Conservation (phyloP, 2,329 filamentous ascomycete species). For the Chrysoporthe deuterocubensis region DNA sequence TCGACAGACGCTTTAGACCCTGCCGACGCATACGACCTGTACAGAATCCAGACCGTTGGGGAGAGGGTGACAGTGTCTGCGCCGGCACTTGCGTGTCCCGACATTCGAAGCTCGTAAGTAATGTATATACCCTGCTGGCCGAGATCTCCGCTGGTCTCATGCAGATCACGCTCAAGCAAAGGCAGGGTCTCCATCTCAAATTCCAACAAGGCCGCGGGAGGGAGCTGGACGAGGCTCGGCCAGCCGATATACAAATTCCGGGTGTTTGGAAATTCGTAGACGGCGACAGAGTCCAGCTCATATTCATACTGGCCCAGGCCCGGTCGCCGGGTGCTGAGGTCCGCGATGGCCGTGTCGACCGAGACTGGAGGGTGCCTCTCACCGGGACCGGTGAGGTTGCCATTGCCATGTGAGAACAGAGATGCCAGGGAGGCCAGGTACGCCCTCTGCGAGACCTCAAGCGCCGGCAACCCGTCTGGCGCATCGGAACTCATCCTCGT, state of each 20-base stretch:
- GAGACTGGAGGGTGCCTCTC: neutral
- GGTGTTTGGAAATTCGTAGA: slow-evolving; percentile 13
- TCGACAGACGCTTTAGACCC: slow-evolving; percentile 4
- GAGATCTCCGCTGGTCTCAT: slow-evolving; percentile 15
- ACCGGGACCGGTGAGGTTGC: neutral
- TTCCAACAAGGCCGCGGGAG: slow-evolving; percentile 20
- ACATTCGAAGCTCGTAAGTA: slow-evolving; percentile 26
- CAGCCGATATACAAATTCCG: slow-evolving; percentile 20
- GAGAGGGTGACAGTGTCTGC: slow-evolving; percentile 11
- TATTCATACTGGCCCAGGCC: slow-evolving; percentile 11
- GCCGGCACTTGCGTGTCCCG: slow-evolving; percentile 4
- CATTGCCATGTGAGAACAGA: slow-evolving; percentile 10
- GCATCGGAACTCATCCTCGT: neutral
- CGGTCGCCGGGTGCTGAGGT: neutral
- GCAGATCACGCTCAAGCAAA: slow-evolving; percentile 21
- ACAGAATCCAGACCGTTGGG: slow-evolving; percentile 24
- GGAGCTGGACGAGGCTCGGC: slow-evolving; percentile 13
- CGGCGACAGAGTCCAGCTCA: slow-evolving; percentile 5
- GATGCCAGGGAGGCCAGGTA: slow-evolving; percentile 22
- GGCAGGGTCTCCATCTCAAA: slow-evolving; percentile 25
- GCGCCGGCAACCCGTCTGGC: slow-evolving; percentile 8
- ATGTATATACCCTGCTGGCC: slow-evolving; percentile 22
- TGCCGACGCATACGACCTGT: neutral
- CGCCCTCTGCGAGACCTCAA: slow-evolving; percentile 17
- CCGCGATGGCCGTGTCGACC: slow-evolving; percentile 6